A percentile compares a stretch with the other conserved stretches of the same genome.
These are phyloP conservation scores for Pseudogymnoascus sp. DNA, from an alignment of 2,329 filamentous ascomycete genomes.

Conservation along the genomic window DNA sequence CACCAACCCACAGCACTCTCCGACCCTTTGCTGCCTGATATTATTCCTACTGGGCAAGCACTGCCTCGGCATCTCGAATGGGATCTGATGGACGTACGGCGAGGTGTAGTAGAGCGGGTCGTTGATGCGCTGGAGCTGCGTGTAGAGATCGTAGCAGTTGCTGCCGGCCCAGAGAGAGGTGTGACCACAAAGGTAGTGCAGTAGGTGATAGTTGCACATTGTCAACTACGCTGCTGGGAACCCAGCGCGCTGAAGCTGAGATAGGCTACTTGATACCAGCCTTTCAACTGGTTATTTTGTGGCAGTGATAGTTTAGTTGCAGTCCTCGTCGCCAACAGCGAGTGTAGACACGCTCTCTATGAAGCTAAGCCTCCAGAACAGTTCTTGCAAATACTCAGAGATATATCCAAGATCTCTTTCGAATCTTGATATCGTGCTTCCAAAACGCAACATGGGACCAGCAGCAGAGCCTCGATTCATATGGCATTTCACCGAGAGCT, in stretches of 20 bases:
- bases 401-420: neutral
- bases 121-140: slow-evolving; percentile 27
- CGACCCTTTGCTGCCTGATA: neutral
- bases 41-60: slow-evolving; percentile 7
- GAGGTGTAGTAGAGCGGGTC: slow-evolving; percentile 15
- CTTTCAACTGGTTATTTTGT: neutral
- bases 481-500: neutral
- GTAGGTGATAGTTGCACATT: slow-evolving; percentile 26
- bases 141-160: slow-evolving; percentile 24
- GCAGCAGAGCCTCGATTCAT: neutral
- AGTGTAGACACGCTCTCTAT: neutral
- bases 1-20: neutral
- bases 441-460: neutral
- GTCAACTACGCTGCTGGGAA: neutral
- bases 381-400: neutral
- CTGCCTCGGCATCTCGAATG: slow-evolving; percentile 6
- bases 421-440: neutral
- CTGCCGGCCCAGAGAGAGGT: slow-evolving; percentile 21
- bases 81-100: neutral
- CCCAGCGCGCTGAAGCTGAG: neutral
- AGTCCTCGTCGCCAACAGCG: neutral
- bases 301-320: neutral
- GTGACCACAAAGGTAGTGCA: slow-evolving; percentile 25
- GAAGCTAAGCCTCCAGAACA: neutral
- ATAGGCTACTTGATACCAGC: neutral